Base-by-base conservation (phyloP, 345 rosid genomes). In the Populus ilicifolia region DNA sequence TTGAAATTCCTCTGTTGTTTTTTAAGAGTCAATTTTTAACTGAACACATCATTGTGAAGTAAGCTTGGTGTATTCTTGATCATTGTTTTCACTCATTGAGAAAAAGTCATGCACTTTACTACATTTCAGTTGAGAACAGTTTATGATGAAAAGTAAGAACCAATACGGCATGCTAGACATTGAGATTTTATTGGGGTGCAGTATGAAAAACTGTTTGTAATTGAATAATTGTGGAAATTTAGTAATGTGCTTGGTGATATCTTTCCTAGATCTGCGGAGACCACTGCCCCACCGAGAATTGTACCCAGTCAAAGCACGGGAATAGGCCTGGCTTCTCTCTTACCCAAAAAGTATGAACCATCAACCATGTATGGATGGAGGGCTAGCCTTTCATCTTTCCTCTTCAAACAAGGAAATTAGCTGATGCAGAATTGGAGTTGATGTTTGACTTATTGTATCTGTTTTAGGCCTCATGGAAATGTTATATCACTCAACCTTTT, bases 331-430 rank as follows among this genome's bases (percentile, higher is more conserved):
- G 84, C 91, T 21, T 84, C 92, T 67, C 80, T 90, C 77, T 16
- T 90, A 64, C 89, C 89, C 33, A 87, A 78, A 73, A 90, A 83
- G 86, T 91, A 86, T 36, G 86, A 83, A 52, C 88, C 91, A 44
- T 71, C 96, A 16, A 75, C 81, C 68, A 52, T 90, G 17, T 89
- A 75, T 70, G 97, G 99, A 71, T 88, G 94, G 98, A 87, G 93
- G 66, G 80, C 80, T 4, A 83, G 88, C 79, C 81, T 95, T 67
- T 88, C 98, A 69, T 93, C 97, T 56, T 78, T 93, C 82, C 86
- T 93, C 21, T 92, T 85, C 84, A 93, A 90, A 80, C 89, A 80
- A 63, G 87, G 88, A 71, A 87, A 83, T 50, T 89, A 90, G 78
- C 35, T 52, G 38, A 66, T 38, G 21, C 33, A 64, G 43, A 13